Evolutionary conservation across 208 protist species (phyloP).

Genomic region (Leishmania arabica): DNA sequence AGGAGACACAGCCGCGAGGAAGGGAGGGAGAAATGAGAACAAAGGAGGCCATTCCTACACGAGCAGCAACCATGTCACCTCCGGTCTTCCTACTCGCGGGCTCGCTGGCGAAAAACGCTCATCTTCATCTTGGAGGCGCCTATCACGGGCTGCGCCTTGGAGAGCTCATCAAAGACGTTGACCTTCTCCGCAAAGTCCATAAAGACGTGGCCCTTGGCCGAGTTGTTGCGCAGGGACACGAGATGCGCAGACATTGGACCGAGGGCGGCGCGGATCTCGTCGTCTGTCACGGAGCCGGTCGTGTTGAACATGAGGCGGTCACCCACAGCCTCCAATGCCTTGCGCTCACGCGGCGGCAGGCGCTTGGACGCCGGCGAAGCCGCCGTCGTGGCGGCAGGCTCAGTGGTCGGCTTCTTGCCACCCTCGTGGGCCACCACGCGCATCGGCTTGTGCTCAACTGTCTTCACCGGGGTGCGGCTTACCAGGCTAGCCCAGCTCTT

Average conservation of each 20-base stretch:
- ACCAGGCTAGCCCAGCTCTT: constrained; percentile 77
- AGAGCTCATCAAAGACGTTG: constrained; percentile 58
- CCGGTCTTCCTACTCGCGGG: constrained; percentile 36
- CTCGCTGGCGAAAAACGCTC: constrained; percentile 75
- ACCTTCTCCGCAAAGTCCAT: constrained; percentile 84
- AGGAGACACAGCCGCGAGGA: not conserved
- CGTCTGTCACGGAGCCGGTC: constrained; percentile 65
- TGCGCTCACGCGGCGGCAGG: constrained; percentile 38
- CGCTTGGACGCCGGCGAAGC: constrained; percentile 21
- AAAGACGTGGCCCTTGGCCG: constrained; percentile 74
- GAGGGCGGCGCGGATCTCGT: constrained; percentile 76
- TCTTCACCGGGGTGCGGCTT: constrained; percentile 36
- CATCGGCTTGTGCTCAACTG: constrained; percentile 43
- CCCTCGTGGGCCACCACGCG: constrained; percentile 44
- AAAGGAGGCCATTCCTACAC: not conserved
- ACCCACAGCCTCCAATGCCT: constrained; percentile 49
- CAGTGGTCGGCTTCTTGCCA: constrained; percentile 29
- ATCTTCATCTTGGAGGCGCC: constrained; percentile 61
- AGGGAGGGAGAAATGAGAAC: not conserved
- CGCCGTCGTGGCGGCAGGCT: constrained; percentile 25
- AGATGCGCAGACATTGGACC: constrained; percentile 54
- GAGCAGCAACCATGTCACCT: not conserved
- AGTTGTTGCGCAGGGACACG: constrained; percentile 87
- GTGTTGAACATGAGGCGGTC: constrained; percentile 90
- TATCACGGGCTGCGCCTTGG: constrained; percentile 44